Evolutionary conservation across 2,329 filamentous ascomycete species (phyloP).

Genomic region (Diplodia scrobiculata): DNA sequence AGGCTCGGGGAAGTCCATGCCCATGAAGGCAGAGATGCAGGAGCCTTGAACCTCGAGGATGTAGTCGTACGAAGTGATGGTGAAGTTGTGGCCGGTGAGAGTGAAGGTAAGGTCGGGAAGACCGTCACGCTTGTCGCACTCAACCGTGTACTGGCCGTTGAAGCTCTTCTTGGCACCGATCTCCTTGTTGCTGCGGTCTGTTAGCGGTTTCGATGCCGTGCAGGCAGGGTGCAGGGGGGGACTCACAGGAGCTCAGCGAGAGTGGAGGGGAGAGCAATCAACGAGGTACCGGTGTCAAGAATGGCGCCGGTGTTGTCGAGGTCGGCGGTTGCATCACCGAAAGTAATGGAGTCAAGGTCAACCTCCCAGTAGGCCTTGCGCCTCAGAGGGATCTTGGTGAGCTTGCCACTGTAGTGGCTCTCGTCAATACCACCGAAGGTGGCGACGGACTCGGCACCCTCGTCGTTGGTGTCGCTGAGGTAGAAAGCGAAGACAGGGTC

Average conservation of each 20-base stretch:
- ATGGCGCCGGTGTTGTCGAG: conserved; percentile 95
- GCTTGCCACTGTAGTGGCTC: conserved; percentile 78
- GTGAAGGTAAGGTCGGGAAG: conserved; percentile 92
- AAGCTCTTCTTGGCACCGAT: conserved; percentile 98
- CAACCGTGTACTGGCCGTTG: conserved; percentile 94
- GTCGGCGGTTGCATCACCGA: conserved; percentile 82
- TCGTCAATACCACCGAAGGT: conserved; percentile 88
- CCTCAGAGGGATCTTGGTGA: conserved; percentile 90
- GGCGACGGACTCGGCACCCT: conserved; percentile 77
- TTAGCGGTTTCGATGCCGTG: neutral
- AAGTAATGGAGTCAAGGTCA: conserved; percentile 86
- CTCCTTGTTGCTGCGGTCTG: conserved; percentile 70
- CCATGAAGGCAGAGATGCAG: conserved; percentile 97
- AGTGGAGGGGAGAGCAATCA: conserved; percentile 89
- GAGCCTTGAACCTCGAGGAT: conserved; percentile 92
- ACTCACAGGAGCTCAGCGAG: conserved; percentile 84
- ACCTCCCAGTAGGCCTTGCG: conserved; percentile 99
- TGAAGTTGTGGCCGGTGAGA: conserved; percentile 89
- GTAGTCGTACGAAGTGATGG: conserved; percentile 86
- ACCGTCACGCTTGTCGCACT: conserved; percentile 78
- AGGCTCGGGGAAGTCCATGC: conserved; percentile 81
- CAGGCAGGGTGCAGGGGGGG: neutral
- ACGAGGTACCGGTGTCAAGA: conserved; percentile 95
- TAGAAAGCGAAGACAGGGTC: conserved; percentile 97
- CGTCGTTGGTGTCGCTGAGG: conserved; percentile 72